A percentile compares a stretch with the other conserved stretches of the same genome.
phyloP scores from a whole-genome alignment of 139 green algal genomes.

The Picochlorum costavermella region DNA sequence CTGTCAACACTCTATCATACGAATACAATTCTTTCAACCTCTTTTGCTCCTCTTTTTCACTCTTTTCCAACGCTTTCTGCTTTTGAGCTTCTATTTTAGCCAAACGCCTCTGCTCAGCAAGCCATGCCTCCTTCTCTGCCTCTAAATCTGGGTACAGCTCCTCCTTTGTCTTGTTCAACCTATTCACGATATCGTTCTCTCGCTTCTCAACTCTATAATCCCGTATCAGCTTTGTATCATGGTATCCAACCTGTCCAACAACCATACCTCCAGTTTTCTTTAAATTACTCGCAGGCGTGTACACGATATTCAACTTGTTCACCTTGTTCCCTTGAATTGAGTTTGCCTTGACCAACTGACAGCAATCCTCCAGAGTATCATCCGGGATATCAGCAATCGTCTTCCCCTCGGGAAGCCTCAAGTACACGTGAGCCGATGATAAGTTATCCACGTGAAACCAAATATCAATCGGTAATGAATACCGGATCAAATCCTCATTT shows the following conservation, averaged over 20 bases:
- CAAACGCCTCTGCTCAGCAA: slow-evolving; percentile 31
- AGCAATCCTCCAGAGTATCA: slow-evolving; percentile 82
- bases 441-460: slow-evolving; percentile 96
- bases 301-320: slow-evolving; percentile 79
- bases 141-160: slow-evolving; percentile 74
- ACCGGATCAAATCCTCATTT: slow-evolving; percentile 80
- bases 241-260: slow-evolving; percentile 82
- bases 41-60: slow-evolving; percentile 52
- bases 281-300: slow-evolving; percentile 89
- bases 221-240: slow-evolving; percentile 59
- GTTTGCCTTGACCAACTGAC: slow-evolving; percentile 94
- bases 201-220: slow-evolving; percentile 62
- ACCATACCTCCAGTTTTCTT: slow-evolving; percentile 74
- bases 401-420: slow-evolving; percentile 63
- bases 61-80: slow-evolving; percentile 48
- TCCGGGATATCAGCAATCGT: slow-evolving; percentile 64
- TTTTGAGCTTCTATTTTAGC: slow-evolving; percentile 39
- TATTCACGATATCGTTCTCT: slow-evolving; percentile 87
- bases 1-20: slow-evolving; percentile 50
- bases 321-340: slow-evolving; percentile 76
- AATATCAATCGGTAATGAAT: slow-evolving; percentile 43
- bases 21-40: slow-evolving; percentile 58
- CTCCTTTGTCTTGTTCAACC: slow-evolving; percentile 81
- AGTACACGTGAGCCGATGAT: slow-evolving; percentile 93
- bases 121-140: slow-evolving; percentile 55